A percentile compares a stretch with the other conserved stretches of the same genome.
Evolutionary conservation across 2,329 filamentous ascomycete genomes (phyloP).

Genomic region (Didymellaceae sp.): DNA sequence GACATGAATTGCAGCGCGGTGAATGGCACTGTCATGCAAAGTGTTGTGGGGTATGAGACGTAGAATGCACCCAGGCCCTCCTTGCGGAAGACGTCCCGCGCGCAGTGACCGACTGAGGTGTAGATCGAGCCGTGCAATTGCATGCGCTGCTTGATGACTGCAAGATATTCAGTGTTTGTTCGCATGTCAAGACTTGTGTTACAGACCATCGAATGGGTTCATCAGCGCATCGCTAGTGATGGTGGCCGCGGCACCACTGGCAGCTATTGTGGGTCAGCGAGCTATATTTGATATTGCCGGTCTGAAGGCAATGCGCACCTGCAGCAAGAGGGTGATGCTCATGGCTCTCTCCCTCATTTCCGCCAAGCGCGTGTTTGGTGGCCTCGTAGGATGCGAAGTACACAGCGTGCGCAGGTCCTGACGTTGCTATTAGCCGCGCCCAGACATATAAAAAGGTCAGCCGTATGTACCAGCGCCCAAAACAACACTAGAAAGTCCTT

Average conservation of each 20-base stretch:
- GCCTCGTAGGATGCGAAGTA: constrained; percentile 99
- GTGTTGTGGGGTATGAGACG: constrained; percentile 95
- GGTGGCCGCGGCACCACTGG: constrained; percentile 91
- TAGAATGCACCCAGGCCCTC: constrained; percentile 95
- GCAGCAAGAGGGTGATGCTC: constrained; percentile 93
- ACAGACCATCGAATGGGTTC: constrained; percentile 96
- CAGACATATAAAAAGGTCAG: neutral
- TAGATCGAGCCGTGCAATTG: constrained; percentile 97
- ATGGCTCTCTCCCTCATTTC: constrained; percentile 83
- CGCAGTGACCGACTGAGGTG: constrained; percentile 85
- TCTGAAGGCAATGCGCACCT: constrained; percentile 60
- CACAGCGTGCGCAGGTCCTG: constrained; percentile 94
- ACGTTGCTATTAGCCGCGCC: constrained; percentile 33
- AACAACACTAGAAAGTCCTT: constrained; percentile 94
- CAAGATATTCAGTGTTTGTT: constrained; percentile 23
- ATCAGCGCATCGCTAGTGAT: constrained; percentile 98
- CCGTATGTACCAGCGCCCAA: constrained; percentile 78
- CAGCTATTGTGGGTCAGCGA: constrained; percentile 65
- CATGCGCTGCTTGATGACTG: constrained; percentile 99
- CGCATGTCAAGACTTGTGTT: neutral
- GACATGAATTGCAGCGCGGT: constrained; percentile 96
- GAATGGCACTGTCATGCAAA: constrained; percentile 98
- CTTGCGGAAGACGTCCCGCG: constrained; percentile 81
- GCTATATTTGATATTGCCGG: neutral
- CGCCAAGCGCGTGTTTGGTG: constrained; percentile 94